Evolutionary conservation across 805 yeast species (phyloP), one percentile per base, ranked within the genome.

Genomic region (Barnettozyma vustinii): DNA sequence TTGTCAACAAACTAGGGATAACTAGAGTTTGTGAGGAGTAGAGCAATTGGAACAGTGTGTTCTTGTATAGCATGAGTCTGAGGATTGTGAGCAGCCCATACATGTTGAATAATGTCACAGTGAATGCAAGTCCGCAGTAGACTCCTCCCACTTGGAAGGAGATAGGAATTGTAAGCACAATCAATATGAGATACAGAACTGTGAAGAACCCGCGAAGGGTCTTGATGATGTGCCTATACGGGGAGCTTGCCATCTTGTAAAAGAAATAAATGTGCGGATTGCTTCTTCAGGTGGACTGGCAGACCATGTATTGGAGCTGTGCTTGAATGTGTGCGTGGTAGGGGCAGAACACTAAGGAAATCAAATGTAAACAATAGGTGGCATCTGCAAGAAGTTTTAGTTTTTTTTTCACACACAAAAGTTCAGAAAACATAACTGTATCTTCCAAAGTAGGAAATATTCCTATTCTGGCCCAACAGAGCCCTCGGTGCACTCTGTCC

Each of bases 81-180:
- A 89, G 59, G 1, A 95, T 81, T 9, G 97, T 87, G 48, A 88
- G 69, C 6, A 78, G 63, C 52, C 87, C 83, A 66, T 90, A 91
- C 46, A 85, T 67, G 40, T 78, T 70, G 47, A 87, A 78, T 43
- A 92, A 74, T 7, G 96, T 83, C 30, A 82, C 75, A 0, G 92
- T 81, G 64, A 82, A 94, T 18, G 95, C 81, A 51, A 94, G 70
- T 1, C 99, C 99, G 67, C 98, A 92, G 48, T 80, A 75, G 18
- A 83, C 76, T 1, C 98, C 97, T 9, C 98, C 98, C 36, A 89
- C 84, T 61, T 92, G 96, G 67, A 94, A 94, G 21, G 97, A 86
- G 52, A 94, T 75, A 5, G 98, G 98, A 7, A 94, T 85, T 2
- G 97, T 85, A 27, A 91, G 72, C 26, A 90, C 76, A 12, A 88